phyloP scores from a whole-genome alignment of 2,329 filamentous ascomycete genomes.

The Drechslerella coelobrocha region DNA sequence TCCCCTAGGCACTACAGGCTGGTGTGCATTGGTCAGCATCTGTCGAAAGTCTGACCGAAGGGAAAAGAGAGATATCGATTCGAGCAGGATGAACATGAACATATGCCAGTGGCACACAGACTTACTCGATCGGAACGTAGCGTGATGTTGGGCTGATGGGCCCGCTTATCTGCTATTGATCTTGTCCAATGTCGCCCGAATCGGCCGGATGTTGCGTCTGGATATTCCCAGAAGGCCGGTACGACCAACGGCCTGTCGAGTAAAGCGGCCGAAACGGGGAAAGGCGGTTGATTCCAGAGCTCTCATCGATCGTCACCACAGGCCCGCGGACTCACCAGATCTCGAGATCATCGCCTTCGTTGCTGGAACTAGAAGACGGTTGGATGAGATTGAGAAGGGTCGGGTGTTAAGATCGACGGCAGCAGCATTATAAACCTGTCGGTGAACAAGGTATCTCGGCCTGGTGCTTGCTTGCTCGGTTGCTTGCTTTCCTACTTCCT shows the following conservation, averaged over 20 bases:
- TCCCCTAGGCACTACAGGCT: constrained; percentile 10
- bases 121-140: constrained; percentile 40
- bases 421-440: constrained; percentile 28
- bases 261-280: too few relatives aligned
- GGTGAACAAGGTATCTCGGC: constrained; percentile 18
- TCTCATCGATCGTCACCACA: constrained; percentile 7
- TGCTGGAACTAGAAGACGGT: constrained; percentile 22
- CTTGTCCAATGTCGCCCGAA: constrained; percentile 24
- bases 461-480: constrained; percentile 3
- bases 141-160: constrained; percentile 30
- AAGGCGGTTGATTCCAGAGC: constrained; percentile 20
- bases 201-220: too few relatives aligned
- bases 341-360: constrained; percentile 29
- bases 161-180: constrained; percentile 36
- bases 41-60: constrained; percentile 6
- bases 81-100: constrained; percentile 12
- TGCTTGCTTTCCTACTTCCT: too few relatives aligned
- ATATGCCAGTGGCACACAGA: constrained; percentile 12
- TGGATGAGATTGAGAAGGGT: constrained; percentile 36
- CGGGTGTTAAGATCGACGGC: constrained; percentile 37
- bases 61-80: constrained; percentile 25
- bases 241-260: too few relatives aligned
- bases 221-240: too few relatives aligned
- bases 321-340: background rate
- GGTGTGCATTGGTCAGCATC: constrained; percentile 19